Conservation (phyloP, 306 rosid species). For the Mimosa pudica region DNA sequence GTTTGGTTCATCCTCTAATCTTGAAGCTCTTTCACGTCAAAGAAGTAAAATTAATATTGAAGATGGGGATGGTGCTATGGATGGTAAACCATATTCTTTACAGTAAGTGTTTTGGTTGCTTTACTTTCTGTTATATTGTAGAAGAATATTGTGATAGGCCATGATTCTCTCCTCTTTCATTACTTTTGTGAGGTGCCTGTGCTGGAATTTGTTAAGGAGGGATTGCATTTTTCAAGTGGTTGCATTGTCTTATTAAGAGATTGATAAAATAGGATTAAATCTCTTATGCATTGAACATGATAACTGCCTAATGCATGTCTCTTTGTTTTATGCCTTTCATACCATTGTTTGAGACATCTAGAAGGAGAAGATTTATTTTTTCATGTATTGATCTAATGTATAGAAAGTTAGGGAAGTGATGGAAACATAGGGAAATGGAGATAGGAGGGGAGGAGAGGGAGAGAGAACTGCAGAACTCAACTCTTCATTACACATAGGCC, state of each 20-base stretch:
- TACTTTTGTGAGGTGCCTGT: neutral
- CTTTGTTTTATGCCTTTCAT: no score
- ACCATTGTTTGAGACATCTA: no score
- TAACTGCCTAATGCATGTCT: no score
- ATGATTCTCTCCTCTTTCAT: slow-evolving; percentile 11
- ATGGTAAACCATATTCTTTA: slow-evolving; percentile 44
- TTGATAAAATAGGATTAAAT: slow-evolving; percentile 17
- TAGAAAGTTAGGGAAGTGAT: no score
- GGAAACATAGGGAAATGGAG: no score
- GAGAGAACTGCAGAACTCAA: no score
- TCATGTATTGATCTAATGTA: no score
- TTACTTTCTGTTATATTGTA: slow-evolving; percentile 26
- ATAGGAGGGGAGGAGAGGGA: no score
- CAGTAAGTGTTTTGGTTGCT: slow-evolving; percentile 49
- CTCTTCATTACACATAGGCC: no score
- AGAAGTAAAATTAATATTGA: slow-evolving; percentile 54
- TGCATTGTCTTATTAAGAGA: slow-evolving; percentile 14
- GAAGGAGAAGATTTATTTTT: no score
- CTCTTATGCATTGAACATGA: neutral
- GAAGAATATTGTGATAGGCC: slow-evolving; percentile 21
- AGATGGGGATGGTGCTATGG: slow-evolving; percentile 69
- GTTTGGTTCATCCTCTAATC: slow-evolving; percentile 91
- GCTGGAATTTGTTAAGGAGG: slow-evolving; percentile 16
- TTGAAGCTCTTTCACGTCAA: slow-evolving; percentile 72
- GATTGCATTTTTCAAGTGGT: slow-evolving; percentile 24